A percentile compares a stretch with the other conserved stretches of the same genome.
phyloP scores from a whole-genome alignment of 2,329 filamentous ascomycete species.

The Xylariaceae sp. region DNA sequence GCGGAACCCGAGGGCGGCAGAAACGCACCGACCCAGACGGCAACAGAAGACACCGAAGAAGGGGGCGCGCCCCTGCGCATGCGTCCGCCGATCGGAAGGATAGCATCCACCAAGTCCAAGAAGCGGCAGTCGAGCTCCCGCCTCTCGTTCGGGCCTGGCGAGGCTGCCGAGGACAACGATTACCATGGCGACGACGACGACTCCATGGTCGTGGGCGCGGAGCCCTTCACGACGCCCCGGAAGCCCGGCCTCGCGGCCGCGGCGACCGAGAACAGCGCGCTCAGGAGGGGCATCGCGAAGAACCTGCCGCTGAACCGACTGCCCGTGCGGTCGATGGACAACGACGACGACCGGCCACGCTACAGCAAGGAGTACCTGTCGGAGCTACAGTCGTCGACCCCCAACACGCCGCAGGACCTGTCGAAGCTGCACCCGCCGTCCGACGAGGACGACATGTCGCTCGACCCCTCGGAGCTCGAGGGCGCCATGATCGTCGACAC shows the following conservation, averaged over 20 bases:
- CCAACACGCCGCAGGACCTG: constrained; percentile 66
- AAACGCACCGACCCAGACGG: constrained; percentile 13
- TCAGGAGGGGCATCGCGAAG: constrained; percentile 42
- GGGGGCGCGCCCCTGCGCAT: constrained; percentile 41
- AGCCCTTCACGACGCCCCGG: constrained; percentile 52
- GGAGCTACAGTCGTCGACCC: constrained; percentile 79
- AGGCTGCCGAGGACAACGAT: constrained; percentile 46
- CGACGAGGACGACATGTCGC: constrained; percentile 43
- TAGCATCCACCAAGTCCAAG: constrained; percentile 52
- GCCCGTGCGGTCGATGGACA: constrained; percentile 48
- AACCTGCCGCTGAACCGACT: constrained; percentile 38
- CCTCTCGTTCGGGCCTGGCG: constrained; percentile 66
- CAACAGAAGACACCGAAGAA: constrained; percentile 33
- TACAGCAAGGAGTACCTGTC: constrained; percentile 85
- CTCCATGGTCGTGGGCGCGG: constrained; percentile 24
- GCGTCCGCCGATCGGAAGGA: constrained; percentile 39
- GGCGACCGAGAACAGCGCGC: constrained; percentile 59
- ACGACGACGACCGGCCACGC: constrained; percentile 61
- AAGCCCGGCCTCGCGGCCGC: constrained; percentile 54
- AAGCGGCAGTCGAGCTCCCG: constrained; percentile 57
- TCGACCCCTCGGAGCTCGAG: constrained; percentile 54
- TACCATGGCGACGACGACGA: constrained; percentile 42
- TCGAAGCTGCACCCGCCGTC: constrained; percentile 34
- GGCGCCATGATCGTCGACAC: constrained; percentile 57
- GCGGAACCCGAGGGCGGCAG: constrained; percentile 13